Percentiles rank a stretch among this genome's conserved stretches.
These are phyloP conservation scores for Fusarium sp. DNA, from an alignment of 2,329 filamentous ascomycete species.

Conservation along the genomic window DNA sequence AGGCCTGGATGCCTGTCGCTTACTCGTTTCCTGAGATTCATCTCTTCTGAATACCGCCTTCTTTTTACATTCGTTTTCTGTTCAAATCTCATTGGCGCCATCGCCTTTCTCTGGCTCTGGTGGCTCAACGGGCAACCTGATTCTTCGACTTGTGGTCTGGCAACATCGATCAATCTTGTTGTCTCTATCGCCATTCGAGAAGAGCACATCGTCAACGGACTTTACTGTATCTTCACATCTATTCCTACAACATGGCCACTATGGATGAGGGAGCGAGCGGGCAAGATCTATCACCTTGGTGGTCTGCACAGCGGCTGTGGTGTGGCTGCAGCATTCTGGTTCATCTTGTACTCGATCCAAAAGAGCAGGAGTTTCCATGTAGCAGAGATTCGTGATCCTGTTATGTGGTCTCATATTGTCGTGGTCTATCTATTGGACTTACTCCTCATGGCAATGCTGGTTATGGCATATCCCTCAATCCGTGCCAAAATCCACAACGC, in stretches of 20 bases:
- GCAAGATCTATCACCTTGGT: slow-evolving; percentile 60
- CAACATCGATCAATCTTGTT: slow-evolving; percentile 57
- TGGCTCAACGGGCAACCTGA: slow-evolving; percentile 47
- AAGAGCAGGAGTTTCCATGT: slow-evolving; percentile 18
- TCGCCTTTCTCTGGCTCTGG: slow-evolving; percentile 31
- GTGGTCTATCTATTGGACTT: slow-evolving; percentile 28
- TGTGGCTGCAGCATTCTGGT: slow-evolving; percentile 34
- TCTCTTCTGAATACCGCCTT: slow-evolving; percentile 56
- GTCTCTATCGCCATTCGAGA: slow-evolving; percentile 60
- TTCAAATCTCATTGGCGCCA: slow-evolving; percentile 52
- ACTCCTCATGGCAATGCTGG: slow-evolving; percentile 25
- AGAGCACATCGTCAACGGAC: slow-evolving; percentile 60
- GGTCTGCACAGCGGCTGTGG: slow-evolving; percentile 46
- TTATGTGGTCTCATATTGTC: slow-evolving; percentile 18
- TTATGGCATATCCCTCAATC: slow-evolving; percentile 30
- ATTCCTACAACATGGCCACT: slow-evolving; percentile 56
- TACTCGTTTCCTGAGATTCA: slow-evolving; percentile 37
- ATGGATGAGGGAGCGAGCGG: slow-evolving; percentile 54
- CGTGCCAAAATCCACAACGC: slow-evolving; percentile 30
- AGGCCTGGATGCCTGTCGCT: slow-evolving; percentile 25
- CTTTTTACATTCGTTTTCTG: slow-evolving; percentile 62
- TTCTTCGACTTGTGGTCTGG: slow-evolving; percentile 51
- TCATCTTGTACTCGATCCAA: slow-evolving; percentile 35
- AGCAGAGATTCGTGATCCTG: neutral
- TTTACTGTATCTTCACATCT: slow-evolving; percentile 55